These are phyloP conservation scores for Salix dunnii DNA, from an alignment of 345 rosid genomes.

Conservation along the genomic window DNA sequence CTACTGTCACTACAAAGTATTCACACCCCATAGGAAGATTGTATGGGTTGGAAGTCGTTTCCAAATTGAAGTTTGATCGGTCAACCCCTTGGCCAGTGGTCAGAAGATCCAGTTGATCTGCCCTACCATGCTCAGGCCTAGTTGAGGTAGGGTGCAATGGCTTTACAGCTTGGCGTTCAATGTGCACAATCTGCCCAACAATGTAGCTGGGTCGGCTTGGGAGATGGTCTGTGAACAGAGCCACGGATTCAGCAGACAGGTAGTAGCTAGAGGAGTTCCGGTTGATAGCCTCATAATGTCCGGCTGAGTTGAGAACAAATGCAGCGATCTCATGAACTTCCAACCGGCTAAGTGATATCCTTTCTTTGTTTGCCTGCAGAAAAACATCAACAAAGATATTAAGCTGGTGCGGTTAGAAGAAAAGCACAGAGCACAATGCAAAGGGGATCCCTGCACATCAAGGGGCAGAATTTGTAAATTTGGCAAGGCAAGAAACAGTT, in stretches of 20 bases:
- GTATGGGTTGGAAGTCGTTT: constrained; percentile 58
- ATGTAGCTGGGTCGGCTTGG: constrained; percentile 78
- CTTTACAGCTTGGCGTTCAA: constrained; percentile 78
- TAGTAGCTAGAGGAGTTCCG: constrained; percentile 69
- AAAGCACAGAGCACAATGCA: neutral
- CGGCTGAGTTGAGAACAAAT: constrained; percentile 70
- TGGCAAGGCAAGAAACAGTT: neutral
- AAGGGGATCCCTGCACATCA: neutral
- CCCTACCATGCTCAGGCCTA: constrained; percentile 37
- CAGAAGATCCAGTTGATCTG: constrained; percentile 37
- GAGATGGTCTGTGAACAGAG: constrained; percentile 80
- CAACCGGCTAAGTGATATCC: constrained; percentile 75
- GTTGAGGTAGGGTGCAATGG: constrained; percentile 37
- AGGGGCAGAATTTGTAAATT: neutral
- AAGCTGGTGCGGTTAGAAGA: neutral
- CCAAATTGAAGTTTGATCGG: constrained; percentile 51
- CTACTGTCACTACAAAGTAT: constrained; percentile 90
- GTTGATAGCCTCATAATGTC: constrained; percentile 83
- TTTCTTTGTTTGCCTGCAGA: constrained; percentile 83
- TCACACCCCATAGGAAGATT: constrained; percentile 80
- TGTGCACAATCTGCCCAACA: constrained; percentile 87
- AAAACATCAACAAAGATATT: neutral
- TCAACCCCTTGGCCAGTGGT: constrained; percentile 52
- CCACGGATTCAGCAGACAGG: constrained; percentile 88
- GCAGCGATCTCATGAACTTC: constrained; percentile 95